Base-by-base conservation (phyloP, 345 rosid species). In the Sonneratia alba region DNA sequence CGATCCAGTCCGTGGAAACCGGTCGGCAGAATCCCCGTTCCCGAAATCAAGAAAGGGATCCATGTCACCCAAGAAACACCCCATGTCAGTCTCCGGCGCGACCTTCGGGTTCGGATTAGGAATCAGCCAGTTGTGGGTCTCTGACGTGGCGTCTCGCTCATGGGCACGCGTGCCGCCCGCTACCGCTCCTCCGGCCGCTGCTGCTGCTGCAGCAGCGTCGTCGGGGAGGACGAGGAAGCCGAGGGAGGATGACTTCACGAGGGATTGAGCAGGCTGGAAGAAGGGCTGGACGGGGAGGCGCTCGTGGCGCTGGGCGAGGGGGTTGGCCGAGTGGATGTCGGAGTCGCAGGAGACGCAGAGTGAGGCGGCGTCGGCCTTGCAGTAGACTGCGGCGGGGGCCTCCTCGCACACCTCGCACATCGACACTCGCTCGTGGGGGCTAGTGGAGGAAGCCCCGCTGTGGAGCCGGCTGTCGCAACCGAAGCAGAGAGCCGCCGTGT, bases 311-410 rank as follows among this genome's bases (percentile, higher is more conserved):
- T 85, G 77, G 49, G 98, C 91, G 53, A 94, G 83, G 19, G 98
- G 96, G 64, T 94, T 94, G 4, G 95, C 98, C 0, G 95, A 89
- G 82, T 94, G 98, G 76, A 91, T 94, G 71, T 94, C 98, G 18
- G 85, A 83, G 71, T 93, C 98, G 75, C 98, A 93, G 3, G 88
- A 67, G 71, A 91, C 88, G 74, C 98, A 93, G 57, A 93, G 87
- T 0, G 89, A 81, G 10, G 98, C 98, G 6, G 96, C 97, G 74
- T 94, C 98, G 38, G 98, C 98, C 83, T 88, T 89, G 84, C 98
- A 94, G 43, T 93, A 88, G 73, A 94, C 94, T 51, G 90, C 86
- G 45, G 98, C 97, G 0, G 98, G 97, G 9, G 98, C 97, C 72
- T 91, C 96, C 81, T 91, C 96, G 79, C 98, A 94, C 55, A 94